Percentiles rank a stretch among this genome's conserved stretches.
Conservation (phyloP, 108 stramenopile genomes). For the Cyclotella atomus region DNA sequence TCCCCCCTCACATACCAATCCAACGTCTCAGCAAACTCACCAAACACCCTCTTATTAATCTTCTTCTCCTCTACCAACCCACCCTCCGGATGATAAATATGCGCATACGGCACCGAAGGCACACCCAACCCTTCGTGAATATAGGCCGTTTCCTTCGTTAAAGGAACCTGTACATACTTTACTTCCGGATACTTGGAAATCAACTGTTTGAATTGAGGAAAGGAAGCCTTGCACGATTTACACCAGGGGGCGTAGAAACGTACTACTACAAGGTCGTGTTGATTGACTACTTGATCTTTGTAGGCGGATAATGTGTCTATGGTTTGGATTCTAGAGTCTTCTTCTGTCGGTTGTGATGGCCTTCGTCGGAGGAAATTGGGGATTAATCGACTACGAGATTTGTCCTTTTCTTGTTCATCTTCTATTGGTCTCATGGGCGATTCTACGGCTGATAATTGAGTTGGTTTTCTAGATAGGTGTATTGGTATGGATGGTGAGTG, state of each 20-base stretch:
- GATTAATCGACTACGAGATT: slow-evolving; percentile 47
- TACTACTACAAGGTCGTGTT: slow-evolving; percentile 55
- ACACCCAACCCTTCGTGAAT: slow-evolving; percentile 76
- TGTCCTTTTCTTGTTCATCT: slow-evolving; percentile 18
- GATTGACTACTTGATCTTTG: slow-evolving; percentile 63
- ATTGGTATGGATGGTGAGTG: not conserved
- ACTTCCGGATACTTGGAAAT: slow-evolving; percentile 49
- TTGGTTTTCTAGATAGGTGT: not conserved
- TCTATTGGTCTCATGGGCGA: slow-evolving; percentile 43
- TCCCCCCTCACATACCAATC: slow-evolving; percentile 55
- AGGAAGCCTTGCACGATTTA: slow-evolving; percentile 68
- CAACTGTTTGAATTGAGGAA: slow-evolving; percentile 55
- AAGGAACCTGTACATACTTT: slow-evolving; percentile 78
- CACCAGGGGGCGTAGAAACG: slow-evolving; percentile 77
- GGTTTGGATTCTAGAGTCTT: slow-evolving; percentile 28
- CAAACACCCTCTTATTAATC: slow-evolving; percentile 61
- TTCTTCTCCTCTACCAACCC: slow-evolving; percentile 71
- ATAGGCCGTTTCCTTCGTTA: slow-evolving; percentile 67
- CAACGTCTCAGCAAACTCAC: slow-evolving; percentile 52
- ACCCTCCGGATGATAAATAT: slow-evolving; percentile 74
- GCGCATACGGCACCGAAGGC: slow-evolving; percentile 67
- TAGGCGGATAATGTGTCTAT: slow-evolving; percentile 59
- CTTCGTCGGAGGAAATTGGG: slow-evolving; percentile 48
- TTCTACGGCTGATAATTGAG: slow-evolving; percentile 8
- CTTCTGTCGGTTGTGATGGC: not conserved